Evolutionary conservation across 2,329 filamentous ascomycete genomes (phyloP), one percentile per base, ranked within the genome.

Genomic region (Pestalotiopsis sp.): DNA sequence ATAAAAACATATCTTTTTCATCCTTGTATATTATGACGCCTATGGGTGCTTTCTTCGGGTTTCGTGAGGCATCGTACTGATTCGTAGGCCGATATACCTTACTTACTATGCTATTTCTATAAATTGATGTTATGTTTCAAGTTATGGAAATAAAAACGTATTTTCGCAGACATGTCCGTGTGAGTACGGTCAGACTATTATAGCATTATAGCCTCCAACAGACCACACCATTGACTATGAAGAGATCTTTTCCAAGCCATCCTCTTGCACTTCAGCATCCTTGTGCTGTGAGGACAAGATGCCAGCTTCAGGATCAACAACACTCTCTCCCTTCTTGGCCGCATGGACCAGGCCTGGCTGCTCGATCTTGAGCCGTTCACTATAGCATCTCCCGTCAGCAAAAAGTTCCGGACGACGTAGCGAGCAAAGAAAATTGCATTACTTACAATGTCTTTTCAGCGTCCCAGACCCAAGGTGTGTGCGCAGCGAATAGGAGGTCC

Each of bases 401-500:
- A 9, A 36, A 36, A 9, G 31, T 36, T 36, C 6, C 31, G 31
- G 31, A 36, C 31, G 31, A 36, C 31, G 31, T 36, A 9, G 6
- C 6, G 31, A 31, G 31, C 6, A 31, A 31, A 31, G 31, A 9
- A 9, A 36, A 36, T 23, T 12, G 45, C 45, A 52, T n/a, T 3
- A 52, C 45, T 52, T 52, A 52, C 45, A 92, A 92, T 38, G 86
- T 89, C 74, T 82, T 84, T 79, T 92, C 90, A 0, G 90, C 91
- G 65, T 92, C 89, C 91, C 92, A 93, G 1, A 86, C 86, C 89
- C 90, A 93, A 4, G 88, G 87, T 0, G 85, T 90, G 20, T 90
- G 83, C 0, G 89, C 86, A 0, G 91, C 90, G 72, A 94, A 94
- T 0, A 94, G 79, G 0, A 93, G 79, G 70, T 94, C 89, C 83